phyloP scores from a whole-genome alignment of 75 land plant genomes.

The Pinus taeda region DNA sequence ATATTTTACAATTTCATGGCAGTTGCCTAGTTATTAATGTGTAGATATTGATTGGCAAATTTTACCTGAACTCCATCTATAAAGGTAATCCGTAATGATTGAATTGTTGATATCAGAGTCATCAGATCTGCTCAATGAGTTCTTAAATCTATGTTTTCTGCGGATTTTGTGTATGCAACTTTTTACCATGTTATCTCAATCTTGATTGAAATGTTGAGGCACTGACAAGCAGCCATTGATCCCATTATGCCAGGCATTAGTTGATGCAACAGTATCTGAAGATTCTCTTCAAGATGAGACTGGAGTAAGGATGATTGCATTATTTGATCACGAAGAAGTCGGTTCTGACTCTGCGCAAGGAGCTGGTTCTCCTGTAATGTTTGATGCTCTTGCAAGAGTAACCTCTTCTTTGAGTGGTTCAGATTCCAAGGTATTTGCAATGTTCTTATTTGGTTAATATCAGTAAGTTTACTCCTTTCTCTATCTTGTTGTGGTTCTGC shows the following conservation, averaged over 20 bases:
- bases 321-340: constrained; percentile 99
- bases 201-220: background rate
- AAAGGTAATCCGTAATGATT: background rate
- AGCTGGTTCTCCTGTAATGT: constrained; percentile 97
- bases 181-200: background rate
- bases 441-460: background rate
- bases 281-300: constrained; percentile 65
- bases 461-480: too few species aligned
- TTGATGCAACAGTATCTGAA: constrained; percentile 74
- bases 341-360: constrained; percentile 99
- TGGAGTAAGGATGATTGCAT: constrained; percentile 91
- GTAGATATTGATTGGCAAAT: too few species aligned
- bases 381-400: constrained; percentile 79
- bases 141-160: background rate
- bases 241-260: constrained; percentile 63
- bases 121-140: background rate
- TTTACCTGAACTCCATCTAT: background rate
- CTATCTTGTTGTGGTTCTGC: too few species aligned
- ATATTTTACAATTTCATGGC: too few species aligned
- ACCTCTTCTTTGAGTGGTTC: constrained; percentile 49
- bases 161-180: background rate
- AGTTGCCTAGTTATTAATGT: too few species aligned
- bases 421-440: constrained; percentile 38
- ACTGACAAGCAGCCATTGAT: background rate
- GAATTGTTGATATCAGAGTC: background rate